Conservation (phyloP, 2,329 filamentous ascomycete genomes). For the Fusarium incarnatum region DNA sequence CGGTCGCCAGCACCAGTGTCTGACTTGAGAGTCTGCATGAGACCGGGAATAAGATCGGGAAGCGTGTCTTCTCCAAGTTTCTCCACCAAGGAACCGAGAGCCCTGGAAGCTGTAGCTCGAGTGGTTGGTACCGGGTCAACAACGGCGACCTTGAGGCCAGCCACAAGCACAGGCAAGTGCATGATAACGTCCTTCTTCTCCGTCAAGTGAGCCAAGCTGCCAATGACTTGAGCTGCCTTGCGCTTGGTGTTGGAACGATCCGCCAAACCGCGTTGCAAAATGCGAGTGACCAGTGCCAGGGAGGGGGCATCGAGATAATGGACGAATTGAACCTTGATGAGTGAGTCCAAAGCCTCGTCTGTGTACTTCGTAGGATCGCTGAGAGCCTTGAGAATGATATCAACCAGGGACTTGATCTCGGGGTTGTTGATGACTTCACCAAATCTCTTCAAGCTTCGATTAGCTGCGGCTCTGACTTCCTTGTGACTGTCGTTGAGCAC, state of each 20-base stretch:
- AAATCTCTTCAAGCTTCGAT: conserved; percentile 96
- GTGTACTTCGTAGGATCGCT: conserved; percentile 98
- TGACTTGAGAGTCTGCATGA: conserved; percentile 98
- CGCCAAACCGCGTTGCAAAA: conserved; percentile 89
- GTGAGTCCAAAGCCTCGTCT: conserved; percentile 88
- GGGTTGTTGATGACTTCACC: conserved; percentile 99
- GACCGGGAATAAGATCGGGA: conserved; percentile 94
- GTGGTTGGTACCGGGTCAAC: conserved; percentile 98
- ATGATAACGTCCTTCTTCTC: conserved; percentile 93
- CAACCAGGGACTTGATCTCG: conserved; percentile 92
- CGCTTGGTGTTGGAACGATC: conserved; percentile 95
- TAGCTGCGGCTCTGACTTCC: conserved; percentile 90
- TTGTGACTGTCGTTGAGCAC: conserved; percentile 99
- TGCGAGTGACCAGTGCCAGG: conserved; percentile 91
- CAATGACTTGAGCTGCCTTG: conserved; percentile 97
- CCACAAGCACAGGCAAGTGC: conserved; percentile 91
- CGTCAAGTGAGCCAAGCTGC: conserved; percentile 94
- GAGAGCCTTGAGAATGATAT: conserved; percentile 92
- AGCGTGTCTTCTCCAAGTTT: conserved; percentile 97
- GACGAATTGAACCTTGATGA: conserved; percentile 98
- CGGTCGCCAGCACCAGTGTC: conserved; percentile 97
- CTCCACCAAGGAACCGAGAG: conserved; percentile 94
- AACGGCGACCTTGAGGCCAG: conserved; percentile 86
- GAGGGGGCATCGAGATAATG: conserved; percentile 99
- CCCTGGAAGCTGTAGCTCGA: conserved; percentile 94